These are phyloP conservation scores for Sarocladium oryzae DNA, from an alignment of 2,329 filamentous ascomycete species.

Conservation along the genomic window DNA sequence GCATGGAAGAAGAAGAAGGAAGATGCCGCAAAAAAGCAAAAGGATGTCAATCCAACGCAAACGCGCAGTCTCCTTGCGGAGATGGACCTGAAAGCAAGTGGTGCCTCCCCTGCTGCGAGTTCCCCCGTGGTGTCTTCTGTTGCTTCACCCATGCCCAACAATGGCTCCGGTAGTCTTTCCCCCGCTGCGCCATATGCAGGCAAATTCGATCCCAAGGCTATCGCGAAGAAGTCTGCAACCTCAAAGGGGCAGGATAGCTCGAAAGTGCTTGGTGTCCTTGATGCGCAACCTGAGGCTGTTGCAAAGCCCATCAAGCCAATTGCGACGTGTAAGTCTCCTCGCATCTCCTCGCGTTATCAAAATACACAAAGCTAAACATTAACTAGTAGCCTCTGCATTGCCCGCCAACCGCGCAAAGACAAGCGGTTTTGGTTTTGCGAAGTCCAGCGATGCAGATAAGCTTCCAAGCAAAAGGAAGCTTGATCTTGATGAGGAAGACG, in stretches of 20 bases:
- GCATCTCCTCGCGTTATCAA: too few species aligned
- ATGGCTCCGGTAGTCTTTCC: conserved; percentile 38
- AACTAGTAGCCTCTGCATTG: conserved; percentile 46
- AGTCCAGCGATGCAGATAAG: conserved; percentile 62
- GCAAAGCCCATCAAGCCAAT: conserved; percentile 23
- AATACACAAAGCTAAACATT: too few species aligned
- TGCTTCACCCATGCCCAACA: conserved; percentile 36
- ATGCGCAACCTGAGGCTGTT: conserved; percentile 28
- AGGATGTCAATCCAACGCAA: conserved; percentile 58
- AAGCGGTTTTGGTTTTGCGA: conserved; percentile 77
- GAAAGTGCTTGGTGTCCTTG: conserved; percentile 42
- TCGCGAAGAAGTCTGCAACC: conserved; percentile 69
- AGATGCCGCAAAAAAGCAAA: conserved; percentile 65
- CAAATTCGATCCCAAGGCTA: conserved; percentile 83
- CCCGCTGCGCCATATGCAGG: conserved; percentile 59
- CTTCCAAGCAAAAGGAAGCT: conserved; percentile 65
- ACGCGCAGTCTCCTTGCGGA: conserved; percentile 63
- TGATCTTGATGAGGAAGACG: conserved; percentile 83
- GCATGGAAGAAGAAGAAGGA: conserved; percentile 91
- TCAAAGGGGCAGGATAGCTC: conserved; percentile 49
- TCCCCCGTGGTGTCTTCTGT: conserved; percentile 48
- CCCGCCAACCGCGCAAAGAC: conserved; percentile 68
- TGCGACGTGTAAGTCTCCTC: conserved; percentile 27
- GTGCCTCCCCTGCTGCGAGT: conserved; percentile 32
- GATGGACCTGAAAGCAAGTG: conserved; percentile 64